Conservation (phyloP, 2,329 filamentous ascomycete species). For the Colletotrichum costaricense region DNA sequence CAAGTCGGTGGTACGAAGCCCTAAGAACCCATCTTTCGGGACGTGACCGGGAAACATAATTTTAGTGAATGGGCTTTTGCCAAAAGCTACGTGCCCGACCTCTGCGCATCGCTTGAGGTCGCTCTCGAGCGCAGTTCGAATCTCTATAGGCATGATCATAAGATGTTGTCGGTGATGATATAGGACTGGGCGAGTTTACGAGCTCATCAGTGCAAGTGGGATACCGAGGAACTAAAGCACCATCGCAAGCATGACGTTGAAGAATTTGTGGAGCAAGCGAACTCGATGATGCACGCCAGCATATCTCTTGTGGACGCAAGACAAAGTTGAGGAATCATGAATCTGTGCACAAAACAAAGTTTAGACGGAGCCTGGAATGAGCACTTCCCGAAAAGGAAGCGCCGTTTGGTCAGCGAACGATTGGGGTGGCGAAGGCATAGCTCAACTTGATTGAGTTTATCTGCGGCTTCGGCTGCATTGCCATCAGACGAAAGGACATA, state of each 20-base stretch:
- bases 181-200: too few species aligned
- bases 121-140: background rate
- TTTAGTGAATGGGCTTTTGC: background rate
- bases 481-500: background rate
- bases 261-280: background rate
- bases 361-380: background rate
- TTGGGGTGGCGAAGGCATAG: background rate
- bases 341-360: background rate
- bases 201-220: background rate
- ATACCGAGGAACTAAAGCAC: background rate
- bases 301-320: background rate
- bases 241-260: background rate
- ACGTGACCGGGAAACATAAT: slow-evolving; percentile 44
- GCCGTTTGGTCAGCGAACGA: background rate
- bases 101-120: background rate
- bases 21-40: slow-evolving; percentile 36
- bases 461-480: background rate
- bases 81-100: slow-evolving; percentile 9
- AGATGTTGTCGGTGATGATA: background rate
- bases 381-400: background rate
- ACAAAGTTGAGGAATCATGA: background rate
- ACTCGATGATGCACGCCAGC: background rate
- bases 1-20: slow-evolving; percentile 38
- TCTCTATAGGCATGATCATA: slow-evolving; percentile 18
- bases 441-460: background rate